Evolutionary conservation across 208 protist genomes (phyloP), one percentile per base, ranked within the genome.

Genomic region (Trypanosoma congolense): DNA sequence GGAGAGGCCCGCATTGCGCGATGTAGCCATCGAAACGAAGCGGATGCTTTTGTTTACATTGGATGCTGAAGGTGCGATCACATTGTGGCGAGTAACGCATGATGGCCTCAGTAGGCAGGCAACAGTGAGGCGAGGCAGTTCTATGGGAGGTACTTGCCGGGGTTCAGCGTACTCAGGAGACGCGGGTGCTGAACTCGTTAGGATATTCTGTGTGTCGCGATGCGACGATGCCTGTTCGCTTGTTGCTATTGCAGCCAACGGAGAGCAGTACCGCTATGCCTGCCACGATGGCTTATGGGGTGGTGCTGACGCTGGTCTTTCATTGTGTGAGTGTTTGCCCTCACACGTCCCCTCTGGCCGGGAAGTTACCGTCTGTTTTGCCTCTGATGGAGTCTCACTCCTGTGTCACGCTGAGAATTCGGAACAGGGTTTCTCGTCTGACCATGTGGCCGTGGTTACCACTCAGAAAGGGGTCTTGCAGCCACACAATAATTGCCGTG

Each of bases 201-300:
- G 70, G 28, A 64, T 95, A 25, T 95, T 90, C 51, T 73, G 79
- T 58, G 77, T 81, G 5, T 72, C 85, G 10, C 60, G 78, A 0
- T 75, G 87, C 54, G 69, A 68, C 30, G 77, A 88, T 33, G 81
- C 74, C 43, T 92, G 78, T 58, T 78, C 73, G 1, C 70, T 95
- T 25, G 57, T 86, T 51, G 80, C 75, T 21, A 60, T 81, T 35
- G 73, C 77, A 18, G 53, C 73, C 47, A 90, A 85, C 56, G 88
- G 88, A 12, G 83, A 92, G 16, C 82, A 89, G 61, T 90, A 87
- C 36, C 88, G 80, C 35, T 95, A 95, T 58, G 67, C 73, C 40
- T 91, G 86, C 61, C 60, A 70, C 30, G 70, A 78, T 58, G 38
- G 65, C 21, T 42, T 64, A 14, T 76, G 61, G 45, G 62, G 68